phyloP scores from a whole-genome alignment of 371 early-diverging fungal genomes.

The Apophysomyces variabilis region DNA sequence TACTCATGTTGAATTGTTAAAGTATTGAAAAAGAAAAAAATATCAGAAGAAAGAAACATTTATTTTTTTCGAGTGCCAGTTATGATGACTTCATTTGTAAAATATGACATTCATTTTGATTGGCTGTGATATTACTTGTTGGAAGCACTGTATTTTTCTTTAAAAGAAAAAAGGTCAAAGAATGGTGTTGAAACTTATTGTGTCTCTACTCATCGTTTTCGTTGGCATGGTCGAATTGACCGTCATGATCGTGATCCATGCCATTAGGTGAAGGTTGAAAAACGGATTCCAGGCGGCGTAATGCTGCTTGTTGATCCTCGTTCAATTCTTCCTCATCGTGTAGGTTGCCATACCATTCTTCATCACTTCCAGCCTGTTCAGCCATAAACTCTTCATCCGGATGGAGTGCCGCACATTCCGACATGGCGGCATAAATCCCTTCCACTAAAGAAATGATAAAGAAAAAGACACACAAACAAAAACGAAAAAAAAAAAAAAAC shows the following conservation, averaged over 20 bases:
- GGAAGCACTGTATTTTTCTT: too few relatives aligned
- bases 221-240: conserved; percentile 20
- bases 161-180: neutral
- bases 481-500: neutral
- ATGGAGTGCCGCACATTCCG: conserved; percentile 78
- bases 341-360: conserved; percentile 51
- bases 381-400: conserved; percentile 64
- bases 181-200: neutral
- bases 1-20: too few relatives aligned
- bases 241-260: neutral
- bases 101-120: too few relatives aligned
- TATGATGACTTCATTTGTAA: too few relatives aligned
- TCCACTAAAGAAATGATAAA: conserved; percentile 59
- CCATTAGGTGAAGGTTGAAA: conserved; percentile 29
- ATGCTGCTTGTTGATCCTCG: conserved; percentile 52
- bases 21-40: too few relatives aligned
- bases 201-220: conserved; percentile 17
- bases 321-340: conserved; percentile 47
- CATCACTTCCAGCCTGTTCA: conserved; percentile 43
- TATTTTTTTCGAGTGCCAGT: too few relatives aligned
- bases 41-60: too few relatives aligned
- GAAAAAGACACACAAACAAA: neutral
- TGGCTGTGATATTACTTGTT: too few relatives aligned
- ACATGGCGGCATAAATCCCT: conserved; percentile 70
- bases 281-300: conserved; percentile 46